These are phyloP conservation scores for Smittium mucronatum DNA, from an alignment of 371 early-diverging fungal genomes.

Conservation along the genomic window DNA sequence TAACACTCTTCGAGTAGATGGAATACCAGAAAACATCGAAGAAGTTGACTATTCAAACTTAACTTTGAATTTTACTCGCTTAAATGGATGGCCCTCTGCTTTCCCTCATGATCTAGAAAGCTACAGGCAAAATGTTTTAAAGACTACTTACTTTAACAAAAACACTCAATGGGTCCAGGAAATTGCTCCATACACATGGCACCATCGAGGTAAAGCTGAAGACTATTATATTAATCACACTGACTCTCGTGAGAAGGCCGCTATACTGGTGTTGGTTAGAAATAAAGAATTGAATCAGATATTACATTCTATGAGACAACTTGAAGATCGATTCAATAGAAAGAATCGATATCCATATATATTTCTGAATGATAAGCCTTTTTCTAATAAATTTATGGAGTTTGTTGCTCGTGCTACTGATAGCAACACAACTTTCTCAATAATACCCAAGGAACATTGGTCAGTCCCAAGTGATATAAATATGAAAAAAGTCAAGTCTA, in stretches of 20 bases:
- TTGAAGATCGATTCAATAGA: conserved; percentile 77
- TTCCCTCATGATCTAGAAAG: conserved; percentile 20
- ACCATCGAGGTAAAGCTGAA: conserved; percentile 30
- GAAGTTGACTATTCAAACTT: neutral
- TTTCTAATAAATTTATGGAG: conserved; percentile 58
- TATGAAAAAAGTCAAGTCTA: conserved; percentile 11
- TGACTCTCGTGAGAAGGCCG: conserved; percentile 37
- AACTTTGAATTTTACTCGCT: conserved; percentile 13
- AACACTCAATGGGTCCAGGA: conserved; percentile 17
- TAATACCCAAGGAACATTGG: conserved; percentile 73
- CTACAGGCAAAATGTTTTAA: conserved; percentile 21
- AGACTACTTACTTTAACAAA: conserved; percentile 11
- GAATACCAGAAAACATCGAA: neutral
- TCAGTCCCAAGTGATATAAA: conserved; percentile 30
- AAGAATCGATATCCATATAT: conserved; percentile 83
- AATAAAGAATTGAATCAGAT: conserved; percentile 64
- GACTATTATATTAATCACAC: conserved; percentile 4
- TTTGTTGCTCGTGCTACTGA: conserved; percentile 40
- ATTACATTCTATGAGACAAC: conserved; percentile 46
- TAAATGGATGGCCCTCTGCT: conserved; percentile 23
- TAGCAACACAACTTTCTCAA: conserved; percentile 41
- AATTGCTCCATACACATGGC: conserved; percentile 34
- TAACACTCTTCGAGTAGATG: neutral
- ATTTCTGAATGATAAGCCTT: conserved; percentile 76
- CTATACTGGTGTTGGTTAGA: conserved; percentile 51